These are phyloP conservation scores for Aurinia saxatilis DNA, from an alignment of 345 rosid genomes.

Conservation along the genomic window DNA sequence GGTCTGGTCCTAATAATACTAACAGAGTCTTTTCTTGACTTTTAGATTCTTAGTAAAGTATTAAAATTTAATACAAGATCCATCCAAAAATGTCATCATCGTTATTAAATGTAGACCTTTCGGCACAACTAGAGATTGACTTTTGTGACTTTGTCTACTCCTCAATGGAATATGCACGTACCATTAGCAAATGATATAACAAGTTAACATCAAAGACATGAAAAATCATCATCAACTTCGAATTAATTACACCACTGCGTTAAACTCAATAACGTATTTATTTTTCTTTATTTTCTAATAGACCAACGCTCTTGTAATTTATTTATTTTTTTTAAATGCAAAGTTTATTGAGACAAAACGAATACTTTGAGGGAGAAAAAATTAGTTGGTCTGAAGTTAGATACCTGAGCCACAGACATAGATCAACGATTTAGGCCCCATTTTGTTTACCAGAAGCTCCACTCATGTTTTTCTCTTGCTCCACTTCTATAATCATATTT, in stretches of 20 bases:
- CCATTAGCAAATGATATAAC: not conserved
- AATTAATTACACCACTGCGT: no score
- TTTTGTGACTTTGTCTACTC: not conserved
- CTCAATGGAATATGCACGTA: not conserved
- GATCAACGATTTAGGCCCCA: constrained; percentile 16
- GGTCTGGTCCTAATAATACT: not conserved
- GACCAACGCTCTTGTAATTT: no score
- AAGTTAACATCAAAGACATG: not conserved
- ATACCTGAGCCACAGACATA: constrained; percentile 26
- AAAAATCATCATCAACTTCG: not conserved
- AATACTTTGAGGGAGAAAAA: constrained; percentile 10
- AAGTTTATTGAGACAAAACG: not conserved
- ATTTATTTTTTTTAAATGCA: not conserved
- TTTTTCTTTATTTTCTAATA: no score
- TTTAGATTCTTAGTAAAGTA: not conserved
- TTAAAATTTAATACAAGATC: not conserved
- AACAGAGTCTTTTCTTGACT: not conserved
- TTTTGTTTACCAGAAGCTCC: constrained; percentile 6
- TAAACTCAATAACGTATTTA: no score
- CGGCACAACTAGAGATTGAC: not conserved
- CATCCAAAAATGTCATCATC: constrained; percentile 11
- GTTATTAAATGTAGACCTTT: constrained; percentile 3
- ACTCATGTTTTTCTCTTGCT: not conserved
- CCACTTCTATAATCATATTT: not conserved
- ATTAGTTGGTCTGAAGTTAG: constrained; percentile 13